These are phyloP conservation scores for Zygotorulaspora danielsina DNA, from an alignment of 805 yeast genomes.

Conservation along the genomic window DNA sequence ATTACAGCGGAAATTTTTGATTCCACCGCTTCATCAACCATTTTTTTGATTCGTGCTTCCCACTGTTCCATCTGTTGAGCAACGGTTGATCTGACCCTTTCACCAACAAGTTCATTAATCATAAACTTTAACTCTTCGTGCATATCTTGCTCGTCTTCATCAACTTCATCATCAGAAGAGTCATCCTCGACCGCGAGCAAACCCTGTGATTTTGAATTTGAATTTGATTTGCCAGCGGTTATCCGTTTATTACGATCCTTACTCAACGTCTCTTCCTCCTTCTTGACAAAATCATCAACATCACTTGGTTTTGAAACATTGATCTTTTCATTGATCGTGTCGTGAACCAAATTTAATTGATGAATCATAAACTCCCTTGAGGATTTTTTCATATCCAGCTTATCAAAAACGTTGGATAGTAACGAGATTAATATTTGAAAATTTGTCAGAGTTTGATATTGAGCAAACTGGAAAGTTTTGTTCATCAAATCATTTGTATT, in stretches of 20 bases:
- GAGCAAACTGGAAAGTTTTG: conserved; percentile 25
- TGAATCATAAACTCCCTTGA: conserved; percentile 25
- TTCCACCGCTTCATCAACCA: conserved; percentile 17
- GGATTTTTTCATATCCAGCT: conserved; percentile 28
- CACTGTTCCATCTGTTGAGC: conserved; percentile 17
- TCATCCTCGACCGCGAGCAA: conserved; percentile 8
- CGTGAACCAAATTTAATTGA: conserved; percentile 25
- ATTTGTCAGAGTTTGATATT: conserved; percentile 29
- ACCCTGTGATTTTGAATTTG: conserved; percentile 3
- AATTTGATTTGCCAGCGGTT: background rate
- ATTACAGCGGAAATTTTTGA: conserved; percentile 13
- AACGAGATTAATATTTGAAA: conserved; percentile 25
- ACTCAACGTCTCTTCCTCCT: conserved; percentile 12
- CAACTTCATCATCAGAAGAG: conserved; percentile 8
- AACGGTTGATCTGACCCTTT: conserved; percentile 20
- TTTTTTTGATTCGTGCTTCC: conserved; percentile 15
- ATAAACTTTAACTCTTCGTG: conserved; percentile 29
- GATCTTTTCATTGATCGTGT: conserved; percentile 22
- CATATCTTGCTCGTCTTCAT: conserved; percentile 16
- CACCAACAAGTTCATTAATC: conserved; percentile 28
- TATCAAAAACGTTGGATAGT: conserved; percentile 29
- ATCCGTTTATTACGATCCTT: conserved; percentile 6
- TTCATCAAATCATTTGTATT: conserved; percentile 9
- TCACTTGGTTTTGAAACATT: conserved; percentile 22
- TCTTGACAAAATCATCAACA: conserved; percentile 17